Conservation (phyloP, 225 moss, liverwort and hornwort species). For the Neckera pumila region DNA sequence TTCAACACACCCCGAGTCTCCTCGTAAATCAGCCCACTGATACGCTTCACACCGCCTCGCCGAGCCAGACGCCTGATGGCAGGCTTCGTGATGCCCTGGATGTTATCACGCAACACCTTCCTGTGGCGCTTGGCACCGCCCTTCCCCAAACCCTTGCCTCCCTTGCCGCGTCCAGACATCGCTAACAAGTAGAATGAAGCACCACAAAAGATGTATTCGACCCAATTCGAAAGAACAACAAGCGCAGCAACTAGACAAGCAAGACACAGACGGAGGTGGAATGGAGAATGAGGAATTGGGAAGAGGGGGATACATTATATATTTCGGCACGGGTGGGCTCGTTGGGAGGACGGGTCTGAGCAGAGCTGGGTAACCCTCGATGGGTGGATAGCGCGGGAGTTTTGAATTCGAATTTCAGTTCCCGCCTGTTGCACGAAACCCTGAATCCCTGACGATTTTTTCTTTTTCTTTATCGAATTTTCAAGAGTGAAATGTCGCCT, state of each 20-base stretch:
- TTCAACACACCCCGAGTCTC: neutral
- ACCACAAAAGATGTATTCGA: neutral
- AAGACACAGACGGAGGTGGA: neutral
- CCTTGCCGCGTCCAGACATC: neutral
- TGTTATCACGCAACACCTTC: slow-evolving; percentile 1
- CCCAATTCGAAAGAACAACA: too few species aligned
- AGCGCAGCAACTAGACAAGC: neutral
- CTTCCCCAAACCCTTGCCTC: slow-evolving; percentile 9
- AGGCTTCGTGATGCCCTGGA: neutral
- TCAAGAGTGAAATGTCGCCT: neutral
- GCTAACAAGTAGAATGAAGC: neutral
- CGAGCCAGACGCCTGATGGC: neutral
- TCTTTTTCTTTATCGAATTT: neutral
- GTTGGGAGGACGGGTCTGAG: neutral
- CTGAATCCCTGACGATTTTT: neutral
- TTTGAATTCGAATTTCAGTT: neutral
- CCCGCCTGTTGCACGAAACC: neutral
- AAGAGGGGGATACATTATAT: neutral
- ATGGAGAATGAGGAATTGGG: fast-evolving
- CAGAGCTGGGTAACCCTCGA: neutral
- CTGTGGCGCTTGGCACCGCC: slow-evolving; percentile 3
- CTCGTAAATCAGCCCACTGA: slow-evolving; percentile 3
- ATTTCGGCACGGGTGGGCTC: neutral
- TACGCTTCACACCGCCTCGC: neutral
- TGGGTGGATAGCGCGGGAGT: neutral